These are phyloP conservation scores for Globisporangium recalcitrans DNA, from an alignment of 352 stramenopile genomes.

Conservation along the genomic window DNA sequence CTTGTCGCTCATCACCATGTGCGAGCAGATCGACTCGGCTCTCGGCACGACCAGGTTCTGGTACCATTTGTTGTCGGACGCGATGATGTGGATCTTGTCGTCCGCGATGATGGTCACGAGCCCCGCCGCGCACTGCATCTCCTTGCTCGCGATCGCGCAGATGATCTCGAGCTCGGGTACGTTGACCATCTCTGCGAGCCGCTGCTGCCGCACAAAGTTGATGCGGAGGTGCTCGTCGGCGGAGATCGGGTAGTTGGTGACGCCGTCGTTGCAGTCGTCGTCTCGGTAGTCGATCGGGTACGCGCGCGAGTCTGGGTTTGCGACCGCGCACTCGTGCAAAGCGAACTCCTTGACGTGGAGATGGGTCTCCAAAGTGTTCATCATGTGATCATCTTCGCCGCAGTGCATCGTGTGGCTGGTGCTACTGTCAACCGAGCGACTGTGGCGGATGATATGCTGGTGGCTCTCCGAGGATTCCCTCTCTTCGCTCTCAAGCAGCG, in stretches of 20 bases:
- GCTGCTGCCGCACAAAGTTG: conserved; percentile 19
- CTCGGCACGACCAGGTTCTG: conserved; percentile 27
- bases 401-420: neutral
- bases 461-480: neutral
- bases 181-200: conserved; percentile 26
- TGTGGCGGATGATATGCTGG: conserved; percentile 10
- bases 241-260: conserved; percentile 23
- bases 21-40: conserved; percentile 44
- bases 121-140: conserved; percentile 33
- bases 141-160: conserved; percentile 34
- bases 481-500: conserved; percentile 31
- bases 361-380: conserved; percentile 18
- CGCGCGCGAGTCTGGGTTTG: conserved; percentile 23
- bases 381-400: neutral
- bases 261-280: conserved; percentile 10
- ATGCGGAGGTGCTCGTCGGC: conserved; percentile 34
- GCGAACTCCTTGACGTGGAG: conserved; percentile 19
- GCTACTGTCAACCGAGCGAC: neutral
- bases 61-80: conserved; percentile 27
- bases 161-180: conserved; percentile 47
- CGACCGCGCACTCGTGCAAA: conserved; percentile 23
- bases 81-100: conserved; percentile 35
- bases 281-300: conserved; percentile 33
- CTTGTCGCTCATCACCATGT: conserved; percentile 47
- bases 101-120: conserved; percentile 44